Evolutionary conservation across 1,284 basidiomycete genomes (phyloP).

Genomic region (Leccinum idahoense): DNA sequence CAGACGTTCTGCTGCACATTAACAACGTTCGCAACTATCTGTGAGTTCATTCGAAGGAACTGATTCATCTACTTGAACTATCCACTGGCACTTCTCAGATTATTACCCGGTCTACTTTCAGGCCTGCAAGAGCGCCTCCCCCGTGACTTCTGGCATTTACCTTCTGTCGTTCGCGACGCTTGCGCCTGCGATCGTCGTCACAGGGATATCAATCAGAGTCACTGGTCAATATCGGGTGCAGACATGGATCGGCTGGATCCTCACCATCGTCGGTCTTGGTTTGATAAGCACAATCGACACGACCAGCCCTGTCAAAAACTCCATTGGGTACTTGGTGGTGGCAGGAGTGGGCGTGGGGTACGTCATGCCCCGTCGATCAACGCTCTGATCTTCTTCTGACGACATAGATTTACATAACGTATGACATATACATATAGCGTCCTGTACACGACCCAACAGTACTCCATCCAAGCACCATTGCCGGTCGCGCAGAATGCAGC

Average conservation of each 20-base stretch:
- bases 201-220: constrained; percentile 7
- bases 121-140: constrained; percentile 12
- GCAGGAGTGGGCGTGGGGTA: constrained; percentile 10
- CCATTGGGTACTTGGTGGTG: constrained; percentile 7
- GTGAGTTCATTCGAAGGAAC: constrained; percentile 5
- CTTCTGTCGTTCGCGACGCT: constrained; percentile 13
- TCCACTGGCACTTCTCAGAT: constrained; percentile 1
- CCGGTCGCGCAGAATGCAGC: too few relatives aligned
- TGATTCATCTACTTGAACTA: too few relatives aligned
- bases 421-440: too few relatives aligned
- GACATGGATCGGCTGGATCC: constrained; percentile 15
- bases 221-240: constrained; percentile 13
- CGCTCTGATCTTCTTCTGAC: too few relatives aligned
- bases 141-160: constrained; percentile 14
- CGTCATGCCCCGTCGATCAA: too few relatives aligned
- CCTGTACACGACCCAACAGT: too few relatives aligned
- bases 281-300: constrained; percentile 5
- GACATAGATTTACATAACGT: too few relatives aligned
- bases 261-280: constrained; percentile 8
- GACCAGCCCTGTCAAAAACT: background rate
- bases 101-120: constrained; percentile 19
- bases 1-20: constrained; percentile 18
- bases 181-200: constrained; percentile 7
- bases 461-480: too few relatives aligned
- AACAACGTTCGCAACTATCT: constrained; percentile 5